Evolutionary conservation across 2,329 filamentous ascomycete species (phyloP).

Genomic region (Acrocalymma vagum): DNA sequence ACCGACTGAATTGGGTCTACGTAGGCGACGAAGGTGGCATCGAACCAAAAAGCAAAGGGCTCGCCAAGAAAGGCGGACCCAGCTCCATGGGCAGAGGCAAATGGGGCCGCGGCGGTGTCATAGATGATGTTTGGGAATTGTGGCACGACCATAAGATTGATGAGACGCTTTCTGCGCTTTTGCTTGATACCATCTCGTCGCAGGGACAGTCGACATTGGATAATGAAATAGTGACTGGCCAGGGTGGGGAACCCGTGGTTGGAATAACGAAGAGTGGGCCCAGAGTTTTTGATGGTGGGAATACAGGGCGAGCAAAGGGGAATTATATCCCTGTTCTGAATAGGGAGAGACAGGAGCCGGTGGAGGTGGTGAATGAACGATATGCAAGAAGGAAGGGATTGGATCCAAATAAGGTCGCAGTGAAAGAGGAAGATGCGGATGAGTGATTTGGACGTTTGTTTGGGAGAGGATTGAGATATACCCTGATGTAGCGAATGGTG

Average conservation of each 20-base stretch:
- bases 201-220: constrained; percentile 45
- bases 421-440: constrained; percentile 37
- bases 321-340: constrained; percentile 66
- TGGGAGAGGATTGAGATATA: constrained; percentile 3
- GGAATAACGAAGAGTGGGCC: constrained; percentile 48
- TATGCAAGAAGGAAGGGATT: constrained; percentile 63
- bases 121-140: constrained; percentile 74
- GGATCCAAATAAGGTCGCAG: constrained; percentile 23
- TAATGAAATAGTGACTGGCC: constrained; percentile 10
- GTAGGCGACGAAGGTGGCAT: constrained; percentile 69
- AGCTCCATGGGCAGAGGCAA: constrained; percentile 35
- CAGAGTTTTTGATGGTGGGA: constrained; percentile 67
- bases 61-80: constrained; percentile 18
- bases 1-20: constrained; percentile 80
- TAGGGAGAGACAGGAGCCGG: constrained; percentile 63
- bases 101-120: constrained; percentile 44
- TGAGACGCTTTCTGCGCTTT: constrained; percentile 78
- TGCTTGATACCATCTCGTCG: constrained; percentile 70
- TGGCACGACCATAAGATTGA: constrained; percentile 91
- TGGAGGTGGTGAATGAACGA: constrained; percentile 69
- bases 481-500: no score
- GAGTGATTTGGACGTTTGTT: constrained; percentile 23
- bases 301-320: constrained; percentile 62
- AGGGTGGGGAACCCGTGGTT: constrained; percentile 17
- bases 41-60: constrained; percentile 53